phyloP scores from a whole-genome alignment of 148 eudicot genomes.

The Nepenthes mirabilis region DNA sequence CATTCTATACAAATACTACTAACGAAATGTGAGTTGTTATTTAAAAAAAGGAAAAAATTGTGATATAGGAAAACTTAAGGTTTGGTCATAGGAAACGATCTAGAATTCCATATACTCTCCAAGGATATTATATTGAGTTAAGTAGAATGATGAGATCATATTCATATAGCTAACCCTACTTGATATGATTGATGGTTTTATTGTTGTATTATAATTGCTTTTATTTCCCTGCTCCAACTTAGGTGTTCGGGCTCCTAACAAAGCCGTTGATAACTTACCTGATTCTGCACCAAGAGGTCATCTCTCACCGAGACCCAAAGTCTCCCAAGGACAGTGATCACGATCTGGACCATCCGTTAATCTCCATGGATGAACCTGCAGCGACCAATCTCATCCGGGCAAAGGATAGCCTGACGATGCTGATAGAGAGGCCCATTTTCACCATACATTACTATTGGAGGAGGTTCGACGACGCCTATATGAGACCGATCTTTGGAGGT shows the following conservation, averaged over 20 bases:
- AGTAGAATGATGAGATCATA: too few species aligned
- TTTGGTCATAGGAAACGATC: too few species aligned
- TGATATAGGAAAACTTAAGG: neutral
- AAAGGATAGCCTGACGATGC: constrained; percentile 61
- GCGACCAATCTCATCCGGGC: constrained; percentile 54
- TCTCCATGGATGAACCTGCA: constrained; percentile 67
- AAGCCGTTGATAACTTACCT: constrained; percentile 63
- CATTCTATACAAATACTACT: too few species aligned
- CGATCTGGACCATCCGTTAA: constrained; percentile 57
- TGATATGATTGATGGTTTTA: too few species aligned
- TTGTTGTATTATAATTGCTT: too few species aligned
- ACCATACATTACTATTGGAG: constrained; percentile 89
- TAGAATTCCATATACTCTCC: neutral
- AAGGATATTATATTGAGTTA: too few species aligned
- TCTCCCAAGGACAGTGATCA: constrained; percentile 29
- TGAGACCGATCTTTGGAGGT: constrained; percentile 82
- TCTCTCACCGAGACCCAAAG: constrained; percentile 25
- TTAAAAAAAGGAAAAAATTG: neutral
- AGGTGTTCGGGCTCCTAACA: constrained; percentile 90
- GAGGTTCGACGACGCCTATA: constrained; percentile 72
- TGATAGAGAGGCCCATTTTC: constrained; percentile 75
- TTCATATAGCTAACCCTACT: too few species aligned
- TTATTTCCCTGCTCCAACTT: neutral
- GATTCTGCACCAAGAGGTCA: constrained; percentile 27
- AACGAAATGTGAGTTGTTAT: too few species aligned